Conservation (phyloP, 1,284 basidiomycete species). For the Sanghuangporus weigelae region DNA sequence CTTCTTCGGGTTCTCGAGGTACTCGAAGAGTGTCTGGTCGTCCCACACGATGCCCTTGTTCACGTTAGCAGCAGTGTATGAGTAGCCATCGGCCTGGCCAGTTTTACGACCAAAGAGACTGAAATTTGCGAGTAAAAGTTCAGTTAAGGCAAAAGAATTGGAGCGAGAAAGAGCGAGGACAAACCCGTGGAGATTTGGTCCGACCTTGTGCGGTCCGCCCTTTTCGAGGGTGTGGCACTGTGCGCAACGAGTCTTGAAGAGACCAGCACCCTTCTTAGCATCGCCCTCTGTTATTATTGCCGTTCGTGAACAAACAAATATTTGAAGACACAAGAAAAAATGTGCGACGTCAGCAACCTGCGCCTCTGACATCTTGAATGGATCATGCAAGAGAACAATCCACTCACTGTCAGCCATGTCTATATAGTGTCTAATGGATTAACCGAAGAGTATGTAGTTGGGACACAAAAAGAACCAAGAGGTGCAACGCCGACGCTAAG, state of each 20-base stretch:
- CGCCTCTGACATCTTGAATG: no score
- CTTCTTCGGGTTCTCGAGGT: slow-evolving; percentile 97
- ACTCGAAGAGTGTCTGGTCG: slow-evolving; percentile 87
- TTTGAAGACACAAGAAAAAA: neutral
- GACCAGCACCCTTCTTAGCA: slow-evolving; percentile 79
- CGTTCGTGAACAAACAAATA: neutral
- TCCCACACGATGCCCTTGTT: slow-evolving; percentile 91
- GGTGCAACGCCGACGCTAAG: neutral
- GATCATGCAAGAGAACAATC: neutral
- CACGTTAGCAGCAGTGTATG: slow-evolving; percentile 94
- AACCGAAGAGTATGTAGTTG: neutral
- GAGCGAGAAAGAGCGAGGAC: slow-evolving; percentile 21
- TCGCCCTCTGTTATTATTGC: slow-evolving; percentile 55
- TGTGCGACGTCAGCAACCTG: neutral
- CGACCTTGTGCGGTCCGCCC: slow-evolving; percentile 86
- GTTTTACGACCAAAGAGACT: slow-evolving; percentile 85
- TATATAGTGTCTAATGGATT: neutral
- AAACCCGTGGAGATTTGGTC: slow-evolving; percentile 92
- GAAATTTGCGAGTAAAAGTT: slow-evolving; percentile 1
- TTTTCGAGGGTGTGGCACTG: slow-evolving; percentile 93
- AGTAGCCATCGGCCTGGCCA: slow-evolving; percentile 83
- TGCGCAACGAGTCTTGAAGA: slow-evolving; percentile 96
- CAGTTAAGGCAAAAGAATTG: neutral
- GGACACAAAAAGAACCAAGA: neutral
- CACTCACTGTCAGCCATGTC: slow-evolving; percentile 13